Evolutionary conservation across 768 basidiomycete genomes (phyloP).

Genomic region (Gymnopilus dilepis): DNA sequence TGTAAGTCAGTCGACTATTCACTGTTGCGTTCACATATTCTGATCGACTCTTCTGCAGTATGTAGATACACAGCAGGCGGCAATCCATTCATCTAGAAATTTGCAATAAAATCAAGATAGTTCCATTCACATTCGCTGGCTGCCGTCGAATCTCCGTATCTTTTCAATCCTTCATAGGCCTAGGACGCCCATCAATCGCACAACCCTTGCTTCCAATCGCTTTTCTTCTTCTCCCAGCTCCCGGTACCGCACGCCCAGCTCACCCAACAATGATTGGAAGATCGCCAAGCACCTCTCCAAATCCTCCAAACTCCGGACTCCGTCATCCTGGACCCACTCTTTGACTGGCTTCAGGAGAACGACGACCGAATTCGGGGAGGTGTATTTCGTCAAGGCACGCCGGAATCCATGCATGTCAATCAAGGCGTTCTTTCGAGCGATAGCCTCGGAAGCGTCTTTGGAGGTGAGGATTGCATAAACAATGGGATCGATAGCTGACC

Average conservation of each 20-base stretch:
- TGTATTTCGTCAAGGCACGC: conserved; percentile 46
- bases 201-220: conserved; percentile 44
- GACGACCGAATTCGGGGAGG: conserved; percentile 44
- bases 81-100: too few species aligned
- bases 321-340: conserved; percentile 70
- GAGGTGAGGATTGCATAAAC: conserved; percentile 63
- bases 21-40: too few species aligned
- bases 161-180: background rate
- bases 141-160: too few species aligned
- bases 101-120: too few species aligned
- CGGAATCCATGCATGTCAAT: conserved; percentile 45
- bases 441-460: conserved; percentile 39
- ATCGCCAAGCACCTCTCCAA: conserved; percentile 43
- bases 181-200: conserved; percentile 10
- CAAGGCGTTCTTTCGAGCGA: conserved; percentile 39
- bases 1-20: too few species aligned
- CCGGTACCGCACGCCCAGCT: conserved; percentile 48
- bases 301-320: conserved; percentile 60
- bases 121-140: too few species aligned
- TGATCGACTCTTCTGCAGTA: too few species aligned
- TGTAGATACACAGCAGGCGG: too few species aligned
- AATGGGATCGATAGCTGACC: conserved; percentile 69
- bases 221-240: conserved; percentile 52
- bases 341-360: conserved; percentile 58
- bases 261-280: conserved; percentile 44